Base-by-base conservation (phyloP, 2,329 filamentous ascomycete genomes). In the Penicillium sp. region DNA sequence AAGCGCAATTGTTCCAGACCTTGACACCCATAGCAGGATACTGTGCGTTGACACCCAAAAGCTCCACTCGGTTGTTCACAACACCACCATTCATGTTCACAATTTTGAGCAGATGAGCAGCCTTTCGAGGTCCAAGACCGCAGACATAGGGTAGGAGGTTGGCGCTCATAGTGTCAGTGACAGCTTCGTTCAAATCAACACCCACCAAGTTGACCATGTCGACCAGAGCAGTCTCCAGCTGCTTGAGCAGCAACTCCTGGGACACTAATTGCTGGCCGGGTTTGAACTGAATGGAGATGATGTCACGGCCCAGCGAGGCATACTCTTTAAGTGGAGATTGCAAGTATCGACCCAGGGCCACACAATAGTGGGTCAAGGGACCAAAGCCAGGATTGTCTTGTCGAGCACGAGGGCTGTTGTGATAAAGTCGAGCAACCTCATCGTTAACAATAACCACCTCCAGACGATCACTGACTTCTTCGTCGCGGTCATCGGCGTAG, bases 171-270 rank as follows among this genome's bases (percentile, higher is more conserved):
- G 85, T 69, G 70, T 96, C 90, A 39, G 80, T 81, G 51, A 95
- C 86, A 13, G 92, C 91, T 60, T 96, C 92, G 64, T 96, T 96
- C 67, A 99, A 88, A 65, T 97, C 90, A 34, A 99, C 90, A 67
- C 94, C 94, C 42, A 92, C 91, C 41, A 99, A 84, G 70, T 99
- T 99, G 62, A 99, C 94, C 82, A 96, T 96, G 69, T 99, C 94
- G 10, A 99, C 93, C 85, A 99, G 89, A 42, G 93, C 90, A n/a
- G 89, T 95, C 66, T 99, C 94, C 15, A 99, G 81, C 54, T 90
- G 85, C 69, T 89, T 91, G 57, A 87, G 77, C 36, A 99, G 80
- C 75, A 95, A 92, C 34, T 97, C 93, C 55, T 91, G 84, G 0
- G 92, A 88, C 13, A 99, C 81, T 28, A 96, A 82, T 56, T 92